phyloP scores from a whole-genome alignment of 805 yeast species.

The Candida fluviatilis region DNA sequence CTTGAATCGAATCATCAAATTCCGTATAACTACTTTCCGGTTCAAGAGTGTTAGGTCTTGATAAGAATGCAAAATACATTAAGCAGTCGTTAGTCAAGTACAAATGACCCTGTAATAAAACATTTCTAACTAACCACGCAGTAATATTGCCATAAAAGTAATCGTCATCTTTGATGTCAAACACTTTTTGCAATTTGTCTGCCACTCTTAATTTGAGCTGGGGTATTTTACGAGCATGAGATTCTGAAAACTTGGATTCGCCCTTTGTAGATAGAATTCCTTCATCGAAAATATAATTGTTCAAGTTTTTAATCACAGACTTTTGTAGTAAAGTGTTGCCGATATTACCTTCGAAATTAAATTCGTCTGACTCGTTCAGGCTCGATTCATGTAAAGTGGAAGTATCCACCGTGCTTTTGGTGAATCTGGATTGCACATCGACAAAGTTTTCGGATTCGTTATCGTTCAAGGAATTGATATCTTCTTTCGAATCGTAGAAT shows the following conservation, averaged over 20 bases:
- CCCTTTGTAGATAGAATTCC: constrained; percentile 8
- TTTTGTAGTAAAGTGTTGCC: constrained; percentile 16
- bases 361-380: neutral
- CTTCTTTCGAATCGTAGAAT: neutral
- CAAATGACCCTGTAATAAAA: constrained; percentile 80
- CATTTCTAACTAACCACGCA: constrained; percentile 80
- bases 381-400: neutral
- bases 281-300: constrained; percentile 6
- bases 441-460: constrained; percentile 7
- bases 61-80: constrained; percentile 76
- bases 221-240: constrained; percentile 8
- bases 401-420: neutral
- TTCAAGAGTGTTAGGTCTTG: constrained; percentile 31
- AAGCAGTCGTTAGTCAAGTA: constrained; percentile 63
- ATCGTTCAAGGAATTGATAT: neutral
- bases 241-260: constrained; percentile 8
- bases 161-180: constrained; percentile 51
- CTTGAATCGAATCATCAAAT: constrained; percentile 21
- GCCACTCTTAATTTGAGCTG: constrained; percentile 27
- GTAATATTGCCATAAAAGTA: constrained; percentile 57
- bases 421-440: neutral
- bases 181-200: constrained; percentile 29
- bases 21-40: constrained; percentile 4
- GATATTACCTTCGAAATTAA: neutral
- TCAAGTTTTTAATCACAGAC: constrained; percentile 27